phyloP scores from a whole-genome alignment of 2,329 filamentous ascomycete species.

The Colletotrichum incanum region DNA sequence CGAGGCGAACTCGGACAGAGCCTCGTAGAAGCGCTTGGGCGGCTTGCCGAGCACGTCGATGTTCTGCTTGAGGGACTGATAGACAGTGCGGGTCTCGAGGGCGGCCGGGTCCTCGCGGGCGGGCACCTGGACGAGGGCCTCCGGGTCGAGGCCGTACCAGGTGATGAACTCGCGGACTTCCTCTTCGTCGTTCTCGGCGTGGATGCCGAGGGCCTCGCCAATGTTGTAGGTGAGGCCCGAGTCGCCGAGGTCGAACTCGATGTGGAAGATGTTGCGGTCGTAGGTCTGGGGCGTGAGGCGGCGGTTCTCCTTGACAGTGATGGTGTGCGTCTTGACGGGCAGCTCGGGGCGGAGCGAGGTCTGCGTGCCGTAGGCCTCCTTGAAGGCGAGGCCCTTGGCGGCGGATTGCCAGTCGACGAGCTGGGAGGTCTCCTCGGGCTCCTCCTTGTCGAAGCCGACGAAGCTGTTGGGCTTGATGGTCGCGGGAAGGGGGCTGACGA shows the following conservation, averaged over 20 bases:
- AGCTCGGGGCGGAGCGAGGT: constrained; percentile 86
- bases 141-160: constrained; percentile 87
- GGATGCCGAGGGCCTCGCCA: constrained; percentile 95
- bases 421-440: constrained; percentile 75
- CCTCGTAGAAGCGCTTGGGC: constrained; percentile 98
- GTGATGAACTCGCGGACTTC: constrained; percentile 89
- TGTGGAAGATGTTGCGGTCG: constrained; percentile 99
- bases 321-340: constrained; percentile 86
- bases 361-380: constrained; percentile 89
- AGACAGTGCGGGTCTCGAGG: constrained; percentile 91
- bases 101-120: constrained; percentile 82
- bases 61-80: constrained; percentile 92
- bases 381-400: constrained; percentile 92
- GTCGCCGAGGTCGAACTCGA: constrained; percentile 94
- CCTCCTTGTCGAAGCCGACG: constrained; percentile 81
- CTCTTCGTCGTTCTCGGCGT: constrained; percentile 90
- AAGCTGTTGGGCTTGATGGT: constrained; percentile 87
- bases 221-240: constrained; percentile 97
- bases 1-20: constrained; percentile 86
- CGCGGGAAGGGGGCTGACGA: constrained; percentile 68
- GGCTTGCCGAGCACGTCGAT: constrained; percentile 97
- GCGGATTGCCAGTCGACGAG: constrained; percentile 86
- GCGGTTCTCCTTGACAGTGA: constrained; percentile 95
- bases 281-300: constrained; percentile 90
- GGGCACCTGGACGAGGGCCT: constrained; percentile 92